Percentiles rank a stretch among this genome's conserved stretches.
These are phyloP conservation scores for Sporothrix euskadiensis DNA, from an alignment of 2,329 filamentous ascomycete genomes.

Conservation along the genomic window DNA sequence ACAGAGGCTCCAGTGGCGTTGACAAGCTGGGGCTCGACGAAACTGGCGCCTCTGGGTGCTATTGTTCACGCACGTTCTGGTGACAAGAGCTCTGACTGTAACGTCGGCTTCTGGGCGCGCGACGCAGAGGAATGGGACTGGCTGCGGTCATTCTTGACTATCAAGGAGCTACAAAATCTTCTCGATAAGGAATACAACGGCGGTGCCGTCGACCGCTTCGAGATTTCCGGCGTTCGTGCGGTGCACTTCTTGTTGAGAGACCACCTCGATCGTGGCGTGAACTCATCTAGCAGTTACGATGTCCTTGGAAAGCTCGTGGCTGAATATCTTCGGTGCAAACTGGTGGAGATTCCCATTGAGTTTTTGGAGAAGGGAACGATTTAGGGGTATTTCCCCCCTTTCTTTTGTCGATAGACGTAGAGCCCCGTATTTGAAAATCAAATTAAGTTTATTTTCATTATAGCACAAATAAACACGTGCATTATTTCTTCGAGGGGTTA, in stretches of 20 bases:
- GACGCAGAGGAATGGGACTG: slow-evolving; percentile 45
- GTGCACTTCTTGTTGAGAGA: slow-evolving; percentile 47
- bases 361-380: neutral
- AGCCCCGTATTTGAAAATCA: no score
- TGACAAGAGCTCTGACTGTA: slow-evolving; percentile 44
- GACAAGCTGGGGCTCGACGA: slow-evolving; percentile 35
- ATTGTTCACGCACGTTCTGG: slow-evolving; percentile 43
- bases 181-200: slow-evolving; percentile 33
- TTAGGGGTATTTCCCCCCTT: neutral
- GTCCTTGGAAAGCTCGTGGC: slow-evolving; percentile 49
- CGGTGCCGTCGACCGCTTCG: slow-evolving; percentile 31
- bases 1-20: slow-evolving; percentile 28
- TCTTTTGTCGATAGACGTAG: neutral
- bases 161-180: slow-evolving; percentile 30
- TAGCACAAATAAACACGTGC: no score
- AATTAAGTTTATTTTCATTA: no score
- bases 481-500: no score
- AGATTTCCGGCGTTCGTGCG: slow-evolving; percentile 27
- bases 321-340: slow-evolving; percentile 44
- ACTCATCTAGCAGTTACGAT: slow-evolving; percentile 47
- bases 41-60: slow-evolving; percentile 37
- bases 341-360: neutral
- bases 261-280: slow-evolving; percentile 48
- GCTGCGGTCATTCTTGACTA: slow-evolving; percentile 43
- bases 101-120: slow-evolving; percentile 46